Base-by-base conservation (phyloP, 2,329 filamentous ascomycete genomes). In the Ceratocystis cubensis region DNA sequence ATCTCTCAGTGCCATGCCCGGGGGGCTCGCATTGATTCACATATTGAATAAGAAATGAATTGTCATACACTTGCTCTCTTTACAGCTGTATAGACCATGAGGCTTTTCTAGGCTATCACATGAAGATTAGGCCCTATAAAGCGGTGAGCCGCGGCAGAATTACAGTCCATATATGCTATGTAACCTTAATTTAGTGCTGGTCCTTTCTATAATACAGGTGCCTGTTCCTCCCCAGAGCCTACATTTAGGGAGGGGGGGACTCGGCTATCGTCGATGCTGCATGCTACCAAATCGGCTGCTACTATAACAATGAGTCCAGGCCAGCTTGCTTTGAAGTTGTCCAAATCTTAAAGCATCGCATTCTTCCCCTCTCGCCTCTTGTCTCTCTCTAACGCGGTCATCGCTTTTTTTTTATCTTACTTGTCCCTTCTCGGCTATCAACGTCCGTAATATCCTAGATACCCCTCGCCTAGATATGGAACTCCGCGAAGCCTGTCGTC, bases 401-500 rank as follows among this genome's bases (percentile, higher is more conserved):
- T 53, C 20, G 22, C 5, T 6, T 25, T 53, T 25, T 25, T 25
- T 10, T 20, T 10, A 59, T 33, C n/a, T 1, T 8, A 37, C 20
- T 4, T 33, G 13, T 20, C 28, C 17, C 28, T 37, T 37, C 13
- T 20, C 28, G 13, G 13, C 10, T 41, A 41, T 41, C 13, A 41
- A 15, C 10, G 37, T 4, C 37, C 10, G 37, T 5, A 15, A 41
- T 15, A 41, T 41, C 37, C 37, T 41, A 13, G 10, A 15, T 41
- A 41, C 56, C 28, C 53, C 28, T n/a, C 56, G 17, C 20, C 56
- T 30, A 59, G 28, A 15, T 25, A 72, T 66, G 65, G 65, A 61
- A 57, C 70, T 77, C 59, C 72, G 74, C 65, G 74, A 77, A 25
- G 73, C 81, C 72, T 84, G 78, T 76, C 75, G 74, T 73, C 76